Evolutionary conservation across 139 green algal genomes (phyloP), one percentile per base, ranked within the genome.

Genomic region (Deuterostichococcus epilithicus): DNA sequence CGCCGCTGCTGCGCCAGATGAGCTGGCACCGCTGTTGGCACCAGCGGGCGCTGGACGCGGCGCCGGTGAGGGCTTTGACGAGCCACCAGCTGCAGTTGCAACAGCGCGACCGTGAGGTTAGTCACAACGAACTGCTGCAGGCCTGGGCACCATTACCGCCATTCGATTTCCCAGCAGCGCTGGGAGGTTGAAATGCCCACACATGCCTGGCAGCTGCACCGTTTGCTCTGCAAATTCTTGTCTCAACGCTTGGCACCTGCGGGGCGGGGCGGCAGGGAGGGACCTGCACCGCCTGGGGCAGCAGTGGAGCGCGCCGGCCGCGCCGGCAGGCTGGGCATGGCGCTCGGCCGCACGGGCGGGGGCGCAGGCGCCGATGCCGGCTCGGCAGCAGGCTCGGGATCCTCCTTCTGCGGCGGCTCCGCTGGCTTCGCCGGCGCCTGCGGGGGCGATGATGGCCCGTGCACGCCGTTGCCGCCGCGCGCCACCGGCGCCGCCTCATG

Each of bases 271-370:
- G 72, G 72, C 30, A 76, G 33, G 1, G 32, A 45, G 18, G 52
- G 72, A 13, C 18, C 47, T 8, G 32, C 72, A 47, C 4, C 35
- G 22, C 33, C 45, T 2, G 6, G 52, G 45, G 25, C 30, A 3
- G 45, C 1, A 30, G 72, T 2, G 36, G 36, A 36, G 25, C 39
- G 26, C 70, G 26, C 70, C 23, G 70, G 70, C 5, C 70, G 38
- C 2, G 39, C 39, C 4, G 70, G 70, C 70, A 75, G 70, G 33
- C 33, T 58, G 0, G 70, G 70, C 70, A 75, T 75, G 10, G 38
- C 63, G n/a, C 30, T 37, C 15, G 45, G 45, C 45, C 45, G 13
- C 15, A 13, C 18, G 45, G 45, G 15, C 15, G 18, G 15, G 13
- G 45, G 45, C n/a, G n/a, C n/a, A n/a, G n/a, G n/a, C n/a, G n/a